Conservation (phyloP, 2,329 filamentous ascomycete species). For the Fusarium nurragi region DNA sequence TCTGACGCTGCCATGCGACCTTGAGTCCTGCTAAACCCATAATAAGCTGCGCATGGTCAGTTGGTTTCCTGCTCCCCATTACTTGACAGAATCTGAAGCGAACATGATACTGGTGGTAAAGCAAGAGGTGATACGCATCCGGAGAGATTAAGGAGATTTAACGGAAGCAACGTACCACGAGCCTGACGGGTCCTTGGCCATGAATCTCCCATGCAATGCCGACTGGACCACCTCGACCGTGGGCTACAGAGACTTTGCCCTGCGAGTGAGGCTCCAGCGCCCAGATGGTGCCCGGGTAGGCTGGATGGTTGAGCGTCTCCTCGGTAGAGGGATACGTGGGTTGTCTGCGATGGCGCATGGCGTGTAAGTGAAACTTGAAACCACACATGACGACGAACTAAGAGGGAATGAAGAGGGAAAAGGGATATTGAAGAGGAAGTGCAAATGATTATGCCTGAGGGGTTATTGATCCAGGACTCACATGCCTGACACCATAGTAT, state of each 20-base stretch:
- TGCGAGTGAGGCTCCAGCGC: conserved; percentile 71
- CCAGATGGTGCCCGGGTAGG: conserved; percentile 74
- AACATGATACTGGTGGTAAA: neutral
- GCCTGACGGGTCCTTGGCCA: conserved; percentile 74
- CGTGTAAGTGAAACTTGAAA: conserved; percentile 11
- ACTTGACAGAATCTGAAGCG: neutral
- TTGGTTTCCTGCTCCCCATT: neutral
- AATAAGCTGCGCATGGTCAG: conserved; percentile 66
- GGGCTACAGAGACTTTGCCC: conserved; percentile 72
- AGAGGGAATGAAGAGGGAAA: neutral
- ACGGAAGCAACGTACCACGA: conserved; percentile 69
- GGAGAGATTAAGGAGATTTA: conserved; percentile 17
- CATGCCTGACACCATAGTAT: conserved; percentile 21
- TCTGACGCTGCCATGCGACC: conserved; percentile 84
- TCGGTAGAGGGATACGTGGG: conserved; percentile 57
- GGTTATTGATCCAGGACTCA: conserved; percentile 19
- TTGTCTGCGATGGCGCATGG: conserved; percentile 23
- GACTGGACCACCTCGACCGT: conserved; percentile 76
- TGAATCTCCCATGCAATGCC: conserved; percentile 83
- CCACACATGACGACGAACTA: neutral
- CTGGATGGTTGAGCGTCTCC: conserved; percentile 71
- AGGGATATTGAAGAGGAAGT: neutral
- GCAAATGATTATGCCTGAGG: neutral
- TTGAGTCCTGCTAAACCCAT: conserved; percentile 79
- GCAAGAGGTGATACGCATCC: conserved; percentile 1